Percentiles rank a stretch among this genome's conserved stretches.
Evolutionary conservation across 768 basidiomycete species (phyloP).

Genomic region (Trametes coccinea): DNA sequence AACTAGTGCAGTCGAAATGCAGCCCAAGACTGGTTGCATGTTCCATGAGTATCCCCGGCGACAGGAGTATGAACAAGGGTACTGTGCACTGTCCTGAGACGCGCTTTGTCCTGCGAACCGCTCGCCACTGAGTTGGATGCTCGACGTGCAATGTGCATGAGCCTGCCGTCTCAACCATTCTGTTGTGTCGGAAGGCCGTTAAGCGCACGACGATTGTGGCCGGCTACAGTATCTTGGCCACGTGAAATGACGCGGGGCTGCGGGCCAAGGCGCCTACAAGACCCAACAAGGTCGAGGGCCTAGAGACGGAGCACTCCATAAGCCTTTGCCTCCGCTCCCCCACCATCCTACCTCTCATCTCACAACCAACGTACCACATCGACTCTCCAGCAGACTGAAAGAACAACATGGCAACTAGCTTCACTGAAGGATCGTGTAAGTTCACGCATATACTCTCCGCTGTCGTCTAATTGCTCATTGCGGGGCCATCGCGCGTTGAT

Average conservation of each 20-base stretch:
- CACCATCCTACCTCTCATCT: slow-evolving; percentile 7
- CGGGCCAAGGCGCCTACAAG: background rate
- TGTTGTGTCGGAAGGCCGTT: no score
- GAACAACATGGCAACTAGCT: background rate
- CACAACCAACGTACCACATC: background rate
- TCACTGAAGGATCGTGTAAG: background rate
- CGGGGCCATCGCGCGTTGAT: background rate
- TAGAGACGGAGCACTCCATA: slow-evolving; percentile 10
- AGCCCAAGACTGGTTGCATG: no score
- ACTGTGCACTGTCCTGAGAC: no score
- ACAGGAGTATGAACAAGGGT: no score
- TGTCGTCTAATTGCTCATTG: background rate
- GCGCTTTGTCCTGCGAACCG: no score
- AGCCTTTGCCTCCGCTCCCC: slow-evolving; percentile 5
- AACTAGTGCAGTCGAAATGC: no score
- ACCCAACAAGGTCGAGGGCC: background rate
- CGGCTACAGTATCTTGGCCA: background rate
- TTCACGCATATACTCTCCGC: background rate
- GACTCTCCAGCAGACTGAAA: background rate
- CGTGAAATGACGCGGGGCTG: slow-evolving; percentile 26
- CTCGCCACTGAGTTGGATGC: no score
- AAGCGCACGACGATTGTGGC: no score
- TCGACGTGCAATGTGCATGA: no score
- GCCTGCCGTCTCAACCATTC: no score
- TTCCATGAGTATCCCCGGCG: no score